Conservation (phyloP, 176 grass and related monocot genomes). For the Dactylis glomerata region DNA sequence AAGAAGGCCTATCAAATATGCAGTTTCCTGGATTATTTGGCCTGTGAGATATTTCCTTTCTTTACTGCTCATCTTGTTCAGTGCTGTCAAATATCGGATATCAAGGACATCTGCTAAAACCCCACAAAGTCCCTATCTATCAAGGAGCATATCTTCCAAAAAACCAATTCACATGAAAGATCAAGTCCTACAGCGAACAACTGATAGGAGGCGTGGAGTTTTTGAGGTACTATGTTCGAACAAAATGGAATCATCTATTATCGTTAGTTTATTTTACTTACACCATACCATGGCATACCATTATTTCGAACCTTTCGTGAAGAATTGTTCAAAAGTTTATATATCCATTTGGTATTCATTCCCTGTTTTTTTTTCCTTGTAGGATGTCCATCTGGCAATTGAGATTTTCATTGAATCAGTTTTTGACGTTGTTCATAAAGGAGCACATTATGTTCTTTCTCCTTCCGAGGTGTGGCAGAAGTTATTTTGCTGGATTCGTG, state of each 20-base stretch:
- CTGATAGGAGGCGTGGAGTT: conserved; percentile 90
- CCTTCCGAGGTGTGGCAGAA: conserved; percentile 78
- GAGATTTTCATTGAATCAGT: conserved; percentile 96
- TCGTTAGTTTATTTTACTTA: neutral
- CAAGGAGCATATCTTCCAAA: conserved; percentile 27
- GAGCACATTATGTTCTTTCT: conserved; percentile 82
- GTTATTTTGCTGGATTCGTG: conserved; percentile 61
- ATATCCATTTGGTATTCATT: conserved; percentile 6
- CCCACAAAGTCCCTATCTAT: conserved; percentile 31
- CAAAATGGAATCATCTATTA: neutral
- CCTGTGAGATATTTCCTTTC: conserved; percentile 60
- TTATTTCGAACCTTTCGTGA: neutral
- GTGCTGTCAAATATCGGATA: conserved; percentile 50
- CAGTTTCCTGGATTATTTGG: conserved; percentile 87
- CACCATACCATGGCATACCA: neutral
- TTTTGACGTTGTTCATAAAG: conserved; percentile 81
- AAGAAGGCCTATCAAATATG: conserved; percentile 56
- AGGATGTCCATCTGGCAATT: conserved; percentile 93
- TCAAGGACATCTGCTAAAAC: conserved; percentile 31
- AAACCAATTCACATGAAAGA: conserved; percentile 66
- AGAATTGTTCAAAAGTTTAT: conserved; percentile 8
- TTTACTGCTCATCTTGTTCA: conserved; percentile 51
- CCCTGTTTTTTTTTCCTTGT: neutral
- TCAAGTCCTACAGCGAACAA: conserved; percentile 67
- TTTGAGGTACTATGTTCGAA: conserved; percentile 62